Evolutionary conservation across 768 basidiomycete species (phyloP), one percentile per base, ranked within the genome.

Genomic region (Tulasnella sp.): DNA sequence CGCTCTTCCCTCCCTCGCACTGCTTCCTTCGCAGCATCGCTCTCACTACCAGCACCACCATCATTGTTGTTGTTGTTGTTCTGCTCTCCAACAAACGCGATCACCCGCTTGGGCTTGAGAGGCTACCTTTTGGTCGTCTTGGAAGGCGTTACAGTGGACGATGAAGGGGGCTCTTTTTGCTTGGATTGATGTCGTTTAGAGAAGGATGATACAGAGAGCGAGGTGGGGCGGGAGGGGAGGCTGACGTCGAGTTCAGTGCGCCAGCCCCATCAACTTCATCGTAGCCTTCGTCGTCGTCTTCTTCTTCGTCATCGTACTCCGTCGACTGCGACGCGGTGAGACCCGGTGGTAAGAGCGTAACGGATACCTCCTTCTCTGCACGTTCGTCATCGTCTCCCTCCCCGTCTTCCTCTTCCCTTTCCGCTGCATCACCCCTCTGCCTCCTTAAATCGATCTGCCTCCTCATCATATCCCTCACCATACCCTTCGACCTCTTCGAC

Each of bases 61-160:
- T 0, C 52, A n/a, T n/a, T n/a, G n/a, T n/a, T n/a, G 9, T 17
- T 19, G 17, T 29, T 76, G n/a, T 74, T 42, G 15, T 38, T 77
- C 58, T 45, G 12, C 77, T 52, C 71, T 14, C 75, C 75, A 29
- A 78, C 77, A 15, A 58, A 45, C 9, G 78, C 36, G 11, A 78
- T 42, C 17, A 78, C 77, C 11, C 77, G 17, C 67, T 68, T 68
- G 14, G 76, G 67, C 36, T 69, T 72, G 8, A 8, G 42, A 12
- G 85, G 80, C 80, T 89, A 91, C 0, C 91, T 91, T 54, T 93
- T 81, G 1, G 91, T 90, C 14, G 90, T 85, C 83, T 90, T 93
- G 39, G 90, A 85, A 82, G 94, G 84, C 70, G 91, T 94, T 68
- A 93, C 49, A 73, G 29, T 72, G n/a, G 42, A 67, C 29, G 38